Conservation (phyloP, 306 rosid species). For the Malus sieversii region DNA sequence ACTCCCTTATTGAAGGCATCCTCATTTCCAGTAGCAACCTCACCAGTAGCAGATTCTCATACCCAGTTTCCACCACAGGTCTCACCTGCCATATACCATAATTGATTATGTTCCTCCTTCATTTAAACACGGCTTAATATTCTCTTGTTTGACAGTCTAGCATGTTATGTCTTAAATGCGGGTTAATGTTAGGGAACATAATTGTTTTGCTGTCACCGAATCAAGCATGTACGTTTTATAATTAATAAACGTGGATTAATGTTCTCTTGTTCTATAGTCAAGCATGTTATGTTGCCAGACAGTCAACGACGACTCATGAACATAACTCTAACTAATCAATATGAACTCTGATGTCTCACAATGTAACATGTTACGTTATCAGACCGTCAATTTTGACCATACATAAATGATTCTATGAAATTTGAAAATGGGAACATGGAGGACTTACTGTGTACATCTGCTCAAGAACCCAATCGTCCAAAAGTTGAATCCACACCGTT, state of each 20-base stretch:
- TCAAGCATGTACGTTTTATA: background rate
- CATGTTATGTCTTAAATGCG: background rate
- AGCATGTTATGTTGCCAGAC: background rate
- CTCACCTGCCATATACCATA: slow-evolving; percentile 62
- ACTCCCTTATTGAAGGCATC: slow-evolving; percentile 52
- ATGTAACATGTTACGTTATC: background rate
- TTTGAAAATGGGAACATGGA: background rate
- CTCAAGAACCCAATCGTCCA: slow-evolving; percentile 69
- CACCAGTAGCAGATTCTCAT: slow-evolving; percentile 76
- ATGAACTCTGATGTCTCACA: background rate
- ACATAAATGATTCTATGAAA: background rate
- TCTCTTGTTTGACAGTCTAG: background rate
- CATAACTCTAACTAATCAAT: background rate
- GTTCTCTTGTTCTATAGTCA: background rate
- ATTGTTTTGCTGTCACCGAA: background rate
- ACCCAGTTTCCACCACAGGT: slow-evolving; percentile 95
- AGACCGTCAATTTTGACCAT: background rate
- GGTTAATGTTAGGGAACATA: background rate
- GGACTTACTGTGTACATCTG: slow-evolving; percentile 64
- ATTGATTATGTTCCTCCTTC: background rate
- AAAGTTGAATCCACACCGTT: slow-evolving; percentile 48
- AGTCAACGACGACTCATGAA: background rate
- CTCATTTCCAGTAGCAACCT: slow-evolving; percentile 75
- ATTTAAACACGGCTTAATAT: background rate
- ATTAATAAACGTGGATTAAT: background rate